Conservation (phyloP, 495 filamentous ascomycete species). For the Aspergillus affinis region DNA sequence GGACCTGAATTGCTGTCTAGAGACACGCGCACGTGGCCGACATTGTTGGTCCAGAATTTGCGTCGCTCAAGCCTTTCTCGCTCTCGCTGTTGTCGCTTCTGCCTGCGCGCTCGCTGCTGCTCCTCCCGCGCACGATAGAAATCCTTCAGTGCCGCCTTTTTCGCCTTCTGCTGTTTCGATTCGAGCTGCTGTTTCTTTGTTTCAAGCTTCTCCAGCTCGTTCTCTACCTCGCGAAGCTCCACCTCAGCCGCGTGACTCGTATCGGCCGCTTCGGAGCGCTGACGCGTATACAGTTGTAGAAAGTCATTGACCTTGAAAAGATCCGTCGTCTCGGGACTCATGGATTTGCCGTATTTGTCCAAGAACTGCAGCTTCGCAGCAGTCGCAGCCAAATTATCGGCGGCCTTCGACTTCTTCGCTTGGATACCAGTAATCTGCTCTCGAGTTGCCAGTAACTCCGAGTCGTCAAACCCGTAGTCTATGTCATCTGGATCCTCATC, state of each 20-base stretch:
- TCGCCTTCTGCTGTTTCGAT: slow-evolving; percentile 28
- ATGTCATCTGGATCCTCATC: slow-evolving; percentile 14
- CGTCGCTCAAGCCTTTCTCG: slow-evolving; percentile 50
- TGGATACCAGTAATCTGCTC: slow-evolving; percentile 8
- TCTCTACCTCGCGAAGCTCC: slow-evolving; percentile 10
- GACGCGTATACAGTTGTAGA: slow-evolving; percentile 18
- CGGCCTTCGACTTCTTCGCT: slow-evolving; percentile 21
- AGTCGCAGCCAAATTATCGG: slow-evolving; percentile 12
- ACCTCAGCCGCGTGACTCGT: slow-evolving; percentile 9
- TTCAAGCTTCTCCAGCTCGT: slow-evolving; percentile 12
- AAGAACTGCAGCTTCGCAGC: slow-evolving; percentile 18
- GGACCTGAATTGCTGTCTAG: slow-evolving; percentile 50
- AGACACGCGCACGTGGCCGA: slow-evolving; percentile 50
- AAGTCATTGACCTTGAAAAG: slow-evolving; percentile 20
- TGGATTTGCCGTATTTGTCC: slow-evolving; percentile 20
- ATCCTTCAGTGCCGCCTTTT: slow-evolving; percentile 19
- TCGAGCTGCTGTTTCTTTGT: slow-evolving; percentile 25
- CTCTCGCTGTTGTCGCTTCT: slow-evolving; percentile 32
- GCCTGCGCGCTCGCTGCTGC: slow-evolving; percentile 9
- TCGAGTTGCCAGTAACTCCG: slow-evolving; percentile 15
- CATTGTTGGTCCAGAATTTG: slow-evolving; percentile 56
- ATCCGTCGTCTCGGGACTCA: slow-evolving; percentile 13
- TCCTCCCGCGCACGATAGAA: slow-evolving; percentile 25
- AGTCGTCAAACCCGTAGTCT: slow-evolving; percentile 5
- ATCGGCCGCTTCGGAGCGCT: slow-evolving; percentile 9